A percentile compares a stretch with the other conserved stretches of the same genome.
Evolutionary conservation across 73 alveolate genomes (phyloP).

Genomic region (Stentor roeselii): DNA sequence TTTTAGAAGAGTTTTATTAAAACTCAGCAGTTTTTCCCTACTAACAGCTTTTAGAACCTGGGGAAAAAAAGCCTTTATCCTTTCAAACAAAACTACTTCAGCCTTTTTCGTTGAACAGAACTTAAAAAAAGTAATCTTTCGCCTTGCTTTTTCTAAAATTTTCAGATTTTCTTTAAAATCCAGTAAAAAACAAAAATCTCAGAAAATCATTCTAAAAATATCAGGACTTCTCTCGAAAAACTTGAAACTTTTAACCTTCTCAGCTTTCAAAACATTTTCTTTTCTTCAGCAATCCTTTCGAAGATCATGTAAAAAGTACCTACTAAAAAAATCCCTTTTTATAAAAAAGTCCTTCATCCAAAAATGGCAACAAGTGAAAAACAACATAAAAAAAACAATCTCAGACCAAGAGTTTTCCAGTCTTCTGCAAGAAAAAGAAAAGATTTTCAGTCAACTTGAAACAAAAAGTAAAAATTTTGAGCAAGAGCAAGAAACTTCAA

Average conservation of each 20-base stretch:
- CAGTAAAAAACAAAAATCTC: not conserved
- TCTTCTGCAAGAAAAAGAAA: not conserved
- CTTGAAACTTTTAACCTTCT: not conserved
- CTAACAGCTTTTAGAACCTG: not conserved
- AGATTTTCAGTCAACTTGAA: not conserved
- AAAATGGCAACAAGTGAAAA: too few species aligned
- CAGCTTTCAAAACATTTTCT: not conserved
- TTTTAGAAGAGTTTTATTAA: not conserved
- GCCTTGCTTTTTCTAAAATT: not conserved
- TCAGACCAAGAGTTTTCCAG: not conserved
- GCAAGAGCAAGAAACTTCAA: not conserved
- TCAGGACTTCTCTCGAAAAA: not conserved
- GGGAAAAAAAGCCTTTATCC: not conserved
- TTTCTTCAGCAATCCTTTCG: too few species aligned
- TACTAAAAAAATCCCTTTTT: not conserved
- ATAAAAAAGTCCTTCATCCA: not conserved
- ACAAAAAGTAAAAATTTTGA: too few species aligned
- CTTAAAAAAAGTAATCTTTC: not conserved
- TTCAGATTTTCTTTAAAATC: not conserved
- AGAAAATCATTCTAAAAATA: not conserved
- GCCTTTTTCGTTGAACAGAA: not conserved
- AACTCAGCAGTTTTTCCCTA: not conserved
- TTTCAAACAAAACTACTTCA: not conserved
- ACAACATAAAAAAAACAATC: not conserved
- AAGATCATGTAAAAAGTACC: not conserved